Base-by-base conservation (phyloP, 108 stramenopile species). In the Epithemia pelagica region DNA sequence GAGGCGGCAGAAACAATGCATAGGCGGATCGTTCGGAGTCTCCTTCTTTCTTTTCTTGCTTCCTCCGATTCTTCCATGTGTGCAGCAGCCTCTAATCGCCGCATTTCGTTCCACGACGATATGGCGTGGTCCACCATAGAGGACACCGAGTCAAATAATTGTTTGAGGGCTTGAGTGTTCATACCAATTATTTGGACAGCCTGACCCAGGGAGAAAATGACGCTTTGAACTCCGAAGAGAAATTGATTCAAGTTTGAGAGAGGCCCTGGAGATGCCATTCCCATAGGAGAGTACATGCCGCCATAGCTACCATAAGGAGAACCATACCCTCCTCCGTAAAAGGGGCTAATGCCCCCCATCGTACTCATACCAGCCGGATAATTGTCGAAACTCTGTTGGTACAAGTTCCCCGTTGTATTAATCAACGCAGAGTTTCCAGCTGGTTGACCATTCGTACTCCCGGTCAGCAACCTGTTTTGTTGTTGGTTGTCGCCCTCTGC, bases 151-250 rank as follows among this genome's bases (percentile, higher is more conserved):
- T 88, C 86, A 58, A 78, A 85, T 30, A 90, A 63, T 54, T 88
- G 83, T 27, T 84, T 74, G 52, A 93, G 65, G 25, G 81, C 84
- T 46, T 93, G 87, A 51, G 88, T 83, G 73, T 93, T 93, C 80
- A 85, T 90, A 7, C 92, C 87, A 25, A 93, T 67, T 60, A 93
- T 78, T 59, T 93, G 82, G 2, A 93, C 81, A 2, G 86, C 92
- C 72, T 90, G 89, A 22, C 85, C 83, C 10, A 93, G 46, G 1
- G 89, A 89, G 68, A 89, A 93, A 1, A 93, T 72, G 0, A 90
- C 76, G 52, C 71, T 88, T 62, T 93, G 92, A 30, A 93, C 69
- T 0, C 87, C 79, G 66, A 84, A 90, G 25, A 93, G 54, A 28
- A 83, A 73, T 66, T 88, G 86, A 74, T 93, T 85, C 21, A 90